Evolutionary conservation across 2,329 filamentous ascomycete species (phyloP).

Genomic region (Aotearoamyces nothofagi): DNA sequence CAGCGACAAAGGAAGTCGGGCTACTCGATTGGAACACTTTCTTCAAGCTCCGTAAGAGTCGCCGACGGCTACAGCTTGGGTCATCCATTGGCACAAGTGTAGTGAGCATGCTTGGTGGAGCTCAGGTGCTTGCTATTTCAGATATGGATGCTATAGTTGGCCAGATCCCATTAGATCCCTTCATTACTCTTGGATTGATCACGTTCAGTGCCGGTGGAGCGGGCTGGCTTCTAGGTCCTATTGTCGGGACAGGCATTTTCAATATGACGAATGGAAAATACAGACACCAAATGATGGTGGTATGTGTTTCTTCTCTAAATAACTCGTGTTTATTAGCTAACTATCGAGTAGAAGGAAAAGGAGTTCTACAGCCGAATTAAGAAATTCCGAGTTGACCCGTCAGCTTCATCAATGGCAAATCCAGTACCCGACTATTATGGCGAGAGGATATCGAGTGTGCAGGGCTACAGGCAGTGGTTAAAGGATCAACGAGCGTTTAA

Average conservation of each 20-base stretch:
- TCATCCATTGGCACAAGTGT: conserved; percentile 56
- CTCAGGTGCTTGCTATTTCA: conserved; percentile 51
- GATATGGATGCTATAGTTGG: conserved; percentile 56
- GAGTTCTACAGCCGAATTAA: conserved; percentile 88
- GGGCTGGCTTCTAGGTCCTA: conserved; percentile 80
- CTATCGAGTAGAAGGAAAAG: conserved; percentile 58
- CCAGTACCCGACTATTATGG: conserved; percentile 86
- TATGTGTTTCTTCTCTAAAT: conserved; percentile 23
- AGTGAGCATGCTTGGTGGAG: conserved; percentile 44
- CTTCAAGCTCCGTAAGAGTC: conserved; percentile 76
- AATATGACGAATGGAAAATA: conserved; percentile 58
- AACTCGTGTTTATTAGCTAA: not conserved
- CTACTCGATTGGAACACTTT: conserved; percentile 74
- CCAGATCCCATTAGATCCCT: conserved; percentile 73
- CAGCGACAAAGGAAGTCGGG: conserved; percentile 4
- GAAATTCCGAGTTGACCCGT: conserved; percentile 83
- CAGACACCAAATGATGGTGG: conserved; percentile 55
- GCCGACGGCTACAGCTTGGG: conserved; percentile 67
- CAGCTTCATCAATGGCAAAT: conserved; percentile 76
- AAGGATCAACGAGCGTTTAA: conserved; percentile 97
- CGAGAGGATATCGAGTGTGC: conserved; percentile 91
- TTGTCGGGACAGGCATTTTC: conserved; percentile 67
- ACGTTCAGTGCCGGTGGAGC: conserved; percentile 62
- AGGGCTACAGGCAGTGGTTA: conserved; percentile 85
- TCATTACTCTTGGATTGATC: conserved; percentile 70